These are phyloP conservation scores for Phaseolus coccineus DNA, from an alignment of 331 rosid genomes.

Conservation along the genomic window DNA sequence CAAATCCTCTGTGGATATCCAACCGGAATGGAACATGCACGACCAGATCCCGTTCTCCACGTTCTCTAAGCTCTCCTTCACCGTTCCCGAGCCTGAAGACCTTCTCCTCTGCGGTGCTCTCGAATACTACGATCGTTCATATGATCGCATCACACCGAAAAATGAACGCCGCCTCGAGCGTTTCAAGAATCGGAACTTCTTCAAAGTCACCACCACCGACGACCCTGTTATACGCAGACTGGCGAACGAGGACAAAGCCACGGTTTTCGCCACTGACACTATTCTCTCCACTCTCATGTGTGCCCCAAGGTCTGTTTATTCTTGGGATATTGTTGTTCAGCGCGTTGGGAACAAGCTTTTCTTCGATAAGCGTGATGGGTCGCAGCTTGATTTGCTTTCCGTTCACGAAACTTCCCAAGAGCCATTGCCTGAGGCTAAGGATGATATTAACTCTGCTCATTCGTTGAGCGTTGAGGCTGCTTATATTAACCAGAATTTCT, in stretches of 20 bases:
- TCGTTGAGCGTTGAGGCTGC: slow-evolving; percentile 85
- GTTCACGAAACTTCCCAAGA: slow-evolving; percentile 96
- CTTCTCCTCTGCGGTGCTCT: slow-evolving; percentile 82
- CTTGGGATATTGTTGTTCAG: slow-evolving; percentile 90
- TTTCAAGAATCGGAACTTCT: slow-evolving; percentile 84
- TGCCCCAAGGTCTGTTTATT: slow-evolving; percentile 86
- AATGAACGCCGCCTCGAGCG: slow-evolving; percentile 86
- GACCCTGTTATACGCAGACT: slow-evolving; percentile 91
- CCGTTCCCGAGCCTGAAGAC: slow-evolving; percentile 85
- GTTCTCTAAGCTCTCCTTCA: slow-evolving; percentile 86
- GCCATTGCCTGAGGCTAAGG: slow-evolving; percentile 89
- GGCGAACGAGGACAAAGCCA: slow-evolving; percentile 89
- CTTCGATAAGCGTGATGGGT: slow-evolving; percentile 90
- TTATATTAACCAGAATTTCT: slow-evolving; percentile 84
- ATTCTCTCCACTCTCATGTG: slow-evolving; percentile 92
- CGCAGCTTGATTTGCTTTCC: slow-evolving; percentile 85
- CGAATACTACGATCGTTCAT: slow-evolving; percentile 77
- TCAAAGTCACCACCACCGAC: slow-evolving; percentile 85
- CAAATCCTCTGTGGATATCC: slow-evolving; percentile 91
- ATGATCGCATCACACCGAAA: slow-evolving; percentile 78
- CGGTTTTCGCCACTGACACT: slow-evolving; percentile 79
- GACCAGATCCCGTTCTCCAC: slow-evolving; percentile 94
- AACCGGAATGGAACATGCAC: slow-evolving; percentile 95
- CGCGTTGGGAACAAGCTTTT: slow-evolving; percentile 89
- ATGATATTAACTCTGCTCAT: slow-evolving; percentile 86